Percentiles rank a stretch among this genome's conserved stretches.
phyloP scores from a whole-genome alignment of 768 basidiomycete species.

The Heimioporus sp. region DNA sequence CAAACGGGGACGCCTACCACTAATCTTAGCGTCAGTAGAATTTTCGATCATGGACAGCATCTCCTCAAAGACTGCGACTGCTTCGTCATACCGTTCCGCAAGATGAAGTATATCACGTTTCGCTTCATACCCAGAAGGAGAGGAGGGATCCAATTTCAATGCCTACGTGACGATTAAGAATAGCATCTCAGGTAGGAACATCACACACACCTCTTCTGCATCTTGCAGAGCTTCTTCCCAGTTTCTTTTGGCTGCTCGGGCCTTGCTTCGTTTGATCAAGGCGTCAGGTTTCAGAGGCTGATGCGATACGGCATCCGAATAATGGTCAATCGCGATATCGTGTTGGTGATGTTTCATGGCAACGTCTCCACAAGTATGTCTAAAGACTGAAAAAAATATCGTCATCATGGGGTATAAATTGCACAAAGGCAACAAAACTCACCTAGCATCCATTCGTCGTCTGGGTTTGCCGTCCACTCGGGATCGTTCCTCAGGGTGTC shows the following conservation, averaged over 20 bases:
- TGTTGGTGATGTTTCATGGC: slow-evolving; percentile 3
- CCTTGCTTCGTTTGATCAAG: slow-evolving; percentile 8
- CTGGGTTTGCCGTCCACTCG: neutral
- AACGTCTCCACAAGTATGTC: slow-evolving; percentile 3
- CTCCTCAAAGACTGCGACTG: neutral
- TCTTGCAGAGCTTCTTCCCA: slow-evolving; percentile 9
- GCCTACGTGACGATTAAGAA: neutral
- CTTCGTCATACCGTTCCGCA: slow-evolving; percentile 3
- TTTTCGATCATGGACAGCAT: slow-evolving; percentile 3
- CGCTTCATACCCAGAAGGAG: neutral
- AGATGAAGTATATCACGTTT: neutral
- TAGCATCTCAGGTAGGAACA: neutral
- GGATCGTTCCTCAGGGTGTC: neutral
- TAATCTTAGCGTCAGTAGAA: neutral
- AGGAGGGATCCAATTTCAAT: neutral
- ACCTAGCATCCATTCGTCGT: neutral
- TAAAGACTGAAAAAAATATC: neutral
- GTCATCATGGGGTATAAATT: too few species aligned
- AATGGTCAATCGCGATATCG: slow-evolving; percentile 4
- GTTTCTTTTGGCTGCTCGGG: neutral
- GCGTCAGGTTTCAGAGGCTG: neutral
- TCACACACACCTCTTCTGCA: slow-evolving; percentile 1
- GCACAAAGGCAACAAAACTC: neutral
- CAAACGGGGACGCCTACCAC: neutral
- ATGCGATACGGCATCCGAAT: slow-evolving; percentile 1